Evolutionary conservation across 179 eudicot species (phyloP), one percentile per base, ranked within the genome.

Genomic region (Gypsophila paniculata): DNA sequence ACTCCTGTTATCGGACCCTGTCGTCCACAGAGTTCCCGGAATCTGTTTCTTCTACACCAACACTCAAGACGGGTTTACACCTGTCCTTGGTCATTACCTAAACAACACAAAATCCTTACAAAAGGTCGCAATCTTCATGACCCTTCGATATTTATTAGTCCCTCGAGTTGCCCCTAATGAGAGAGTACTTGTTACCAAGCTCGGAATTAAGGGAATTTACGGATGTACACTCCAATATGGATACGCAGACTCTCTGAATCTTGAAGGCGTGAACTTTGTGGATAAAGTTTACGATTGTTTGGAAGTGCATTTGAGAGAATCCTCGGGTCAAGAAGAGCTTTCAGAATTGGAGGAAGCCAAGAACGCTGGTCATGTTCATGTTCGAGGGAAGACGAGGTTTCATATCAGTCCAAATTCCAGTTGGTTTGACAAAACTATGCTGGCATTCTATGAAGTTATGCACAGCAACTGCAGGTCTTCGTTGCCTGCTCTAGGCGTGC

Each of bases 11-110:
- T 82, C 90, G 1, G 75, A 82, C 58, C 84, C 81, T 12, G 46
- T 48, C 9, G 78, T 86, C 51, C 82, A 81, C 54, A 72, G 93
- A 32, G 81, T 79, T n/a, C 91, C 91, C 0, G 97, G 97, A 21
- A 71, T 87, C 4, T 84, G 96, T 82, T 86, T 91, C 74, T 89
- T 89, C 74, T 91, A 80, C 72, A 81, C 89, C 66, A 83, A 89
- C 74, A 76, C 86, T 42, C 87, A 78, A 77, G 78, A 86, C 38
- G 95, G 97, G 11, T 44, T 91, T 6, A 85, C 97, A 8, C 95
- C 97, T 0, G 80, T 91, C 65, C 79, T 89, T 39, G 82, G 93
- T 0, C 97, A 85, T 63, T 87, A 91, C 80, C 76, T 91, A 22
- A 79, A 87, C 55, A 80, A 84, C 77, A 84, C 81, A 70, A 89